These are phyloP conservation scores for Phyllachora maydis DNA, from an alignment of 2,329 filamentous ascomycete genomes.

Conservation along the genomic window DNA sequence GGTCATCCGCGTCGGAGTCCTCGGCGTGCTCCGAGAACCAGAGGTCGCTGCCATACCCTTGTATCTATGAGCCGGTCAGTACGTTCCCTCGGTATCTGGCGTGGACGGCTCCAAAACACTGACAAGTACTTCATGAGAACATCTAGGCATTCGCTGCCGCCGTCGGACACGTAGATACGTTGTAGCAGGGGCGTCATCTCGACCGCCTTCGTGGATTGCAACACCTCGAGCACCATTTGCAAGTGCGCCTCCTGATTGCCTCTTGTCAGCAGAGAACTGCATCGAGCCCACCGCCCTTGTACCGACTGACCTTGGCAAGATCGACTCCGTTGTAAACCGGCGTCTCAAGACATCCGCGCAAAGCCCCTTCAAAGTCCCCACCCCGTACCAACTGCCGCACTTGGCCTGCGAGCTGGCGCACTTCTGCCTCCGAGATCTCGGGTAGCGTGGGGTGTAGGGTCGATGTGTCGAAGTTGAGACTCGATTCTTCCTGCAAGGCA, in stretches of 20 bases:
- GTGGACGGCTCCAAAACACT: constrained; percentile 55
- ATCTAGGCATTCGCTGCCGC: constrained; percentile 71
- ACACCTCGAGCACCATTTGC: constrained; percentile 73
- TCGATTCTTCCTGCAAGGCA: constrained; percentile 72
- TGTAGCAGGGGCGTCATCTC: constrained; percentile 84
- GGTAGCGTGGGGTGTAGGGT: constrained; percentile 61
- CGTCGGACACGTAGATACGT: constrained; percentile 57
- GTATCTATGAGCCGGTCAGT: constrained; percentile 32
- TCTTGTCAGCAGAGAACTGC: no score
- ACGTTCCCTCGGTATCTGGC: no score
- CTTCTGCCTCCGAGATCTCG: constrained; percentile 56
- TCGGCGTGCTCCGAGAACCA: constrained; percentile 17
- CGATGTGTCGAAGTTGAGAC: constrained; percentile 74
- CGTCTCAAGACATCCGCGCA: constrained; percentile 67
- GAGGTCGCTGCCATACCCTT: constrained; percentile 58
- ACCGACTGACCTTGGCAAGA: no score
- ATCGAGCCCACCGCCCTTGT: no score
- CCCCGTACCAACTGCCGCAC: constrained; percentile 73
- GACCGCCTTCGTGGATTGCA: constrained; percentile 88
- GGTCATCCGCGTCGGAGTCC: constrained; percentile 29
- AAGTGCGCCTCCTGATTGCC: constrained; percentile 76
- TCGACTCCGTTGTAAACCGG: constrained; percentile 52
- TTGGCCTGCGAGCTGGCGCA: constrained; percentile 58
- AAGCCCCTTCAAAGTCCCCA: constrained; percentile 70
- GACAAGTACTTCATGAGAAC: constrained; percentile 97